phyloP scores from a whole-genome alignment of 306 rosid species.

The Prunus mume region DNA sequence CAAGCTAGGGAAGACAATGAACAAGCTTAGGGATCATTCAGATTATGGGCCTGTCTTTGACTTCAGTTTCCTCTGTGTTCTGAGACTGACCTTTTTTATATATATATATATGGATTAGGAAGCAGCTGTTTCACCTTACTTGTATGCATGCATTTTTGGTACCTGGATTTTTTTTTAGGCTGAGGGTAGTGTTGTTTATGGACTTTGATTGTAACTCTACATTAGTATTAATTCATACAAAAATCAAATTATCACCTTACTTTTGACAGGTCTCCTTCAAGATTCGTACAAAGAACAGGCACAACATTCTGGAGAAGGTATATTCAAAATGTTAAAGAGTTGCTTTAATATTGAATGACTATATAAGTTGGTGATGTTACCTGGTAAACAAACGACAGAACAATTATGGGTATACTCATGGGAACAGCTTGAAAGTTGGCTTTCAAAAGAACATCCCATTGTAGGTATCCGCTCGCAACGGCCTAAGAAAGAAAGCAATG shows the following conservation, averaged over 20 bases:
- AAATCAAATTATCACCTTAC: conserved; percentile 61
- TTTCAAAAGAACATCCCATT: conserved; percentile 66
- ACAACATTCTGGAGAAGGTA: conserved; percentile 69
- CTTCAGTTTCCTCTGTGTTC: not conserved
- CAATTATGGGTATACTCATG: conserved; percentile 78
- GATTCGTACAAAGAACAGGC: conserved; percentile 78
- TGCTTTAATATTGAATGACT: conserved; percentile 14
- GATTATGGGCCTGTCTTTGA: too few relatives aligned
- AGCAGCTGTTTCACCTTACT: too few relatives aligned
- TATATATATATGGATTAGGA: not conserved
- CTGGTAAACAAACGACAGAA: conserved; percentile 88
- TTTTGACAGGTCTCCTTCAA: conserved; percentile 81
- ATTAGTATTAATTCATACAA: not conserved
- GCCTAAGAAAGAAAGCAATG: conserved; percentile 41
- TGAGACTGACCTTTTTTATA: not conserved
- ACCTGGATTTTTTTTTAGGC: not conserved
- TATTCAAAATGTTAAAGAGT: conserved; percentile 26
- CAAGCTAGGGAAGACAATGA: not conserved
- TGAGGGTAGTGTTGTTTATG: not conserved
- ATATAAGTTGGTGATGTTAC: conserved; percentile 34
- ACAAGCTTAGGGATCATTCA: too few relatives aligned
- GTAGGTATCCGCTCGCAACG: conserved; percentile 75
- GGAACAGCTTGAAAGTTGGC: conserved; percentile 83
- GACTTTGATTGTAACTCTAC: not conserved
- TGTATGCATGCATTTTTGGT: too few relatives aligned